A percentile compares a stretch with the other conserved stretches of the same genome.
Evolutionary conservation across 2,329 filamentous ascomycete species (phyloP).

Genomic region (Fusarium sp.): DNA sequence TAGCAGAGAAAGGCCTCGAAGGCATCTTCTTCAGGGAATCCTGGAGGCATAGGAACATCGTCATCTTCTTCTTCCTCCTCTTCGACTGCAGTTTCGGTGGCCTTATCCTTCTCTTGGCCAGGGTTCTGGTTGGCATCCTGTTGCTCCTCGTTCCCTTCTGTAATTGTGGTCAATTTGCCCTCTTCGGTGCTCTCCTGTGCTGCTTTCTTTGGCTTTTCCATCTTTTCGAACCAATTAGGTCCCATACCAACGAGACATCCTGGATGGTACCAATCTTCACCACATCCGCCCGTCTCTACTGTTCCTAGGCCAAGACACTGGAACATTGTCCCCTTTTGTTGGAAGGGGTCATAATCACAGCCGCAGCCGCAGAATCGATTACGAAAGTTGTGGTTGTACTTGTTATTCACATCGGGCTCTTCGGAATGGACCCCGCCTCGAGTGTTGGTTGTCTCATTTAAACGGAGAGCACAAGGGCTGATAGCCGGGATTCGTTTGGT

Average conservation of each 20-base stretch:
- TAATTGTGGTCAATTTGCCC: constrained; percentile 60
- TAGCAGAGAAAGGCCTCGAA: constrained; percentile 95
- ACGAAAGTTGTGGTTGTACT: constrained; percentile 95
- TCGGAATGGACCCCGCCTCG: constrained; percentile 84
- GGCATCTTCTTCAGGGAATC: constrained; percentile 88
- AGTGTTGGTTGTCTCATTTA: constrained; percentile 77
- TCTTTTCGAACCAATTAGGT: constrained; percentile 75
- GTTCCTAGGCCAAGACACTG: constrained; percentile 91
- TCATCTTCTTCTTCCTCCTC: constrained; percentile 62
- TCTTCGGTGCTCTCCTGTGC: constrained; percentile 22
- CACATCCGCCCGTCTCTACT: constrained; percentile 85
- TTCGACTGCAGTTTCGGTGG: constrained; percentile 41
- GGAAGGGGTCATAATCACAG: constrained; percentile 86
- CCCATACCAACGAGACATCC: constrained; percentile 88
- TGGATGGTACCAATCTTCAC: constrained; percentile 98
- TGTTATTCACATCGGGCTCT: constrained; percentile 77
- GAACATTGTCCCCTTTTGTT: constrained; percentile 98
- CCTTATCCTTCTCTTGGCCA: constrained; percentile 34
- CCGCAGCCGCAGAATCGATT: constrained; percentile 93
- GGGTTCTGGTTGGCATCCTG: constrained; percentile 35
- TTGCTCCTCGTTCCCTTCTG: constrained; percentile 59
- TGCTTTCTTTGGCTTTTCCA: constrained; percentile 52
- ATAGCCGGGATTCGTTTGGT: constrained; percentile 80
- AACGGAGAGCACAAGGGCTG: constrained; percentile 80
- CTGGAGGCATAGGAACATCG: constrained; percentile 78